Percentiles rank a stretch among this genome's conserved stretches.
These are phyloP conservation scores for Catunica adiposa DNA, from an alignment of 2,329 filamentous ascomycete species.

Conservation along the genomic window DNA sequence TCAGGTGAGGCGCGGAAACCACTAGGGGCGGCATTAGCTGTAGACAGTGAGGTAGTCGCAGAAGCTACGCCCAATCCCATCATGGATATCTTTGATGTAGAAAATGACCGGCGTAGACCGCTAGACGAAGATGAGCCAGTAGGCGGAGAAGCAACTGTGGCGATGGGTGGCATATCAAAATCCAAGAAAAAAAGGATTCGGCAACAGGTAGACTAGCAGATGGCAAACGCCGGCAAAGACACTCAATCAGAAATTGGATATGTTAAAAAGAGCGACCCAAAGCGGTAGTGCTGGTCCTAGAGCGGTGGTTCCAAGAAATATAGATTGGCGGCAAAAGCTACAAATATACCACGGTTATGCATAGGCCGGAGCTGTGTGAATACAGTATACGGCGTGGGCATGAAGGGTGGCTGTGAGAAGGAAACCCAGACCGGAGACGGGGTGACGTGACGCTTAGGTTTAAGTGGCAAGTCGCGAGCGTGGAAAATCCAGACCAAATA, in stretches of 20 bases:
- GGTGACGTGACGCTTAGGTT: neutral
- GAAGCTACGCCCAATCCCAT: neutral
- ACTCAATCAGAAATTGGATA: too few species aligned
- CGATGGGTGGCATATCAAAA: neutral
- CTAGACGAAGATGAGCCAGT: neutral
- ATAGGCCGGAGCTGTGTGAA: neutral
- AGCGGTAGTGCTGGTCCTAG: neutral
- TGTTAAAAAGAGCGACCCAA: neutral
- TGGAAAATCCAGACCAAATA: too few species aligned
- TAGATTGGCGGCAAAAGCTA: neutral
- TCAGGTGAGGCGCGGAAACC: slow-evolving; percentile 17
- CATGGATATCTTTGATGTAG: slow-evolving; percentile 38
- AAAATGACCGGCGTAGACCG: slow-evolving; percentile 41
- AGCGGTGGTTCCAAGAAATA: neutral
- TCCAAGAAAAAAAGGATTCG: neutral
- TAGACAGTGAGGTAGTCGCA: neutral
- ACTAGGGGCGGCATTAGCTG: neutral
- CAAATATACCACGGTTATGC: neutral
- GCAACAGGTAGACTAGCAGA: neutral
- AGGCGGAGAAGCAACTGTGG: neutral
- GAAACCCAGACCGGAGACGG: neutral
- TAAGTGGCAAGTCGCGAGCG: neutral
- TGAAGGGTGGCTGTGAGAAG: neutral
- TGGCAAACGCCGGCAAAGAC: neutral
- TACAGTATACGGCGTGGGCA: neutral